phyloP scores from a whole-genome alignment of 2,329 filamentous ascomycete species.

The Nemania sp. region DNA sequence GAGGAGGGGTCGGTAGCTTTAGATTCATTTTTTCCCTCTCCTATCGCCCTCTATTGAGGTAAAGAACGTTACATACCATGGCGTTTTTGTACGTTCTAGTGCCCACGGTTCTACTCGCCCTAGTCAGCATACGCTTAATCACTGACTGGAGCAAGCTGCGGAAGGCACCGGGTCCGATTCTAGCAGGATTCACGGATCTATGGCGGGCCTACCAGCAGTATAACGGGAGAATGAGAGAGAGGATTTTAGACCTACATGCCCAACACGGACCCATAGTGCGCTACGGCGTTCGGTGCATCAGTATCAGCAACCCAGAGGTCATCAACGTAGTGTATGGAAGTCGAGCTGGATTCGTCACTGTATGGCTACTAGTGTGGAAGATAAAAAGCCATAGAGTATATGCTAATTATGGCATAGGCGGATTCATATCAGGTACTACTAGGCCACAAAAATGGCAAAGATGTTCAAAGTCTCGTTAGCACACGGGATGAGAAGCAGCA shows the following conservation, averaged over 20 bases:
- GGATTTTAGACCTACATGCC: constrained; percentile 42
- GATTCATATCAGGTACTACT: constrained; percentile 45
- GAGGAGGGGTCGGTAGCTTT: constrained; percentile 1
- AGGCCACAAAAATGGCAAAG: constrained; percentile 44
- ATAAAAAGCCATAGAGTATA: background rate
- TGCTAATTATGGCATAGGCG: constrained; percentile 34
- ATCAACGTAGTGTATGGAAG: constrained; percentile 46
- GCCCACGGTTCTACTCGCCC: constrained; percentile 19
- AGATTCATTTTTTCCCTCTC: background rate
- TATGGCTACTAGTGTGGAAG: constrained; percentile 10
- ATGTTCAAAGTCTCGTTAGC: constrained; percentile 45
- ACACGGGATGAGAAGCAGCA: constrained; percentile 44
- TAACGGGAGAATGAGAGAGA: constrained; percentile 43
- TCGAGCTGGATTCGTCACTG: constrained; percentile 44
- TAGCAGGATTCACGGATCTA: constrained; percentile 44
- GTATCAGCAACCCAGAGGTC: constrained; percentile 46
- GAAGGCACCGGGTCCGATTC: constrained; percentile 42
- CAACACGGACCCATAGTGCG: constrained; percentile 44
- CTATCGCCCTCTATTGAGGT: background rate
- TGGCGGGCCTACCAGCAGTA: constrained; percentile 46
- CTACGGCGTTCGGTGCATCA: constrained; percentile 45
- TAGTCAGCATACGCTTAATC: constrained; percentile 35
- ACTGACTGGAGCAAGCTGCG: constrained; percentile 43
- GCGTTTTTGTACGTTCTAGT: constrained; percentile 27
- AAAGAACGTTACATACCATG: constrained; percentile 28